Evolutionary conservation across 2,329 filamentous ascomycete species (phyloP).

Genomic region (Chaetomiaceae sp.): DNA sequence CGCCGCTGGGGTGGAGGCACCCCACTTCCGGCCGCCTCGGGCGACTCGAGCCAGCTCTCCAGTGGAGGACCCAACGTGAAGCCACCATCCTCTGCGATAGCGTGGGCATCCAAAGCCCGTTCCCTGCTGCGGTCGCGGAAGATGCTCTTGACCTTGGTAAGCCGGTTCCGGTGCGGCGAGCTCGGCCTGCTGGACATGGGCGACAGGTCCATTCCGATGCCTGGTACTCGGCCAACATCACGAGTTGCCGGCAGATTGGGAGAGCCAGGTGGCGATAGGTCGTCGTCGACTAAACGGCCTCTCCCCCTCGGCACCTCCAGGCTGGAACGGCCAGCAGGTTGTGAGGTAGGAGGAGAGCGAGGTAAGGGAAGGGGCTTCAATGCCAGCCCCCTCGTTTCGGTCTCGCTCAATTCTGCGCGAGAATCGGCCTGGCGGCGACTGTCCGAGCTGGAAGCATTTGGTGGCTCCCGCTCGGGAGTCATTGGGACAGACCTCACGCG

Average conservation of each 20-base stretch:
- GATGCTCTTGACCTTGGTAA: conserved; percentile 51
- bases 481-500: conserved; percentile 32
- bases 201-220: conserved; percentile 59
- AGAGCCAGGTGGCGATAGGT: conserved; percentile 45
- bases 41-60: conserved; percentile 30
- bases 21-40: conserved; percentile 28
- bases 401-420: conserved; percentile 37
- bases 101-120: conserved; percentile 32
- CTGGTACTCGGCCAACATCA: conserved; percentile 49
- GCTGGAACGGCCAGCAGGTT: conserved; percentile 38
- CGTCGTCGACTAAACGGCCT: conserved; percentile 41
- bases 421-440: conserved; percentile 36
- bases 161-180: conserved; percentile 59
- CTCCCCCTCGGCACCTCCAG: conserved; percentile 44
- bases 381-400: conserved; percentile 29
- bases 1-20: conserved; percentile 28
- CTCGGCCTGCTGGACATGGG: conserved; percentile 56
- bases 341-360: conserved; percentile 28
- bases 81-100: conserved; percentile 33
- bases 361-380: conserved; percentile 14
- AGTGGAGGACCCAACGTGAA: conserved; percentile 11
- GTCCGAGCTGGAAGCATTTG: conserved; percentile 27
- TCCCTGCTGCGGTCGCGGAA: conserved; percentile 52
- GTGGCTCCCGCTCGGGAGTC: conserved; percentile 31
- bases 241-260: conserved; percentile 45